phyloP scores from a whole-genome alignment of 2,329 filamentous ascomycete species.

The Emergomyces africanus region DNA sequence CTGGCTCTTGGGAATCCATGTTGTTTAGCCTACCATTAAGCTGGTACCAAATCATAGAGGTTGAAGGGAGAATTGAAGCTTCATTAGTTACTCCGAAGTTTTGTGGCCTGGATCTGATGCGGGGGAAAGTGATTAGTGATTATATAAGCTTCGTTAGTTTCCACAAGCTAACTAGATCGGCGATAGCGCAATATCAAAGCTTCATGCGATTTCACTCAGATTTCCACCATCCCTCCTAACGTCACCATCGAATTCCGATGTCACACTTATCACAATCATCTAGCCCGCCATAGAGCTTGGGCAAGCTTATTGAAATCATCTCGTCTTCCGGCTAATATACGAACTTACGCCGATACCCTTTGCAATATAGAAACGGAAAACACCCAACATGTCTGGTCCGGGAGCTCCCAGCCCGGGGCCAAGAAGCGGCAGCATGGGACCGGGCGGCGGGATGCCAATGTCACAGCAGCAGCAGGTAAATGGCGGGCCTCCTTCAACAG shows the following conservation, averaged over 20 bases:
- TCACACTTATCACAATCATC: neutral
- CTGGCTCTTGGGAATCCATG: constrained; percentile 14
- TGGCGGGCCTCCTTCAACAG: constrained; percentile 34
- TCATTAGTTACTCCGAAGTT: too few species aligned
- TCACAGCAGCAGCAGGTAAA: constrained; percentile 37
- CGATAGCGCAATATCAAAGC: neutral
- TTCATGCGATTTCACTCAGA: neutral
- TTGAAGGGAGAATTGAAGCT: too few species aligned
- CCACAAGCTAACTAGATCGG: neutral
- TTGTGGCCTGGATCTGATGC: too few species aligned
- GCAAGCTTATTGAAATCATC: neutral
- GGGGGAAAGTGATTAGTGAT: neutral
- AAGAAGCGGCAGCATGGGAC: constrained; percentile 36
- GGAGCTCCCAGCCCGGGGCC: constrained; percentile 37
- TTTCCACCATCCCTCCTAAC: neutral
- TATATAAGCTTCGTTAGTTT: too few species aligned
- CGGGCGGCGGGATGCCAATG: constrained; percentile 31
- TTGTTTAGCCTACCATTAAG: neutral
- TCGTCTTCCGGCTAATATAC: neutral
- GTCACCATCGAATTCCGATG: neutral
- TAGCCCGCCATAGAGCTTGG: neutral
- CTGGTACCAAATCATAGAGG: neutral
- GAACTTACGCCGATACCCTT: neutral
- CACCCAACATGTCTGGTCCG: constrained; percentile 30
- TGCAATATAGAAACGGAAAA: neutral